A percentile compares a stretch with the other conserved stretches of the same genome.
These are phyloP conservation scores for Geosmithia morbida DNA, from an alignment of 2,329 filamentous ascomycete species.

Conservation along the genomic window DNA sequence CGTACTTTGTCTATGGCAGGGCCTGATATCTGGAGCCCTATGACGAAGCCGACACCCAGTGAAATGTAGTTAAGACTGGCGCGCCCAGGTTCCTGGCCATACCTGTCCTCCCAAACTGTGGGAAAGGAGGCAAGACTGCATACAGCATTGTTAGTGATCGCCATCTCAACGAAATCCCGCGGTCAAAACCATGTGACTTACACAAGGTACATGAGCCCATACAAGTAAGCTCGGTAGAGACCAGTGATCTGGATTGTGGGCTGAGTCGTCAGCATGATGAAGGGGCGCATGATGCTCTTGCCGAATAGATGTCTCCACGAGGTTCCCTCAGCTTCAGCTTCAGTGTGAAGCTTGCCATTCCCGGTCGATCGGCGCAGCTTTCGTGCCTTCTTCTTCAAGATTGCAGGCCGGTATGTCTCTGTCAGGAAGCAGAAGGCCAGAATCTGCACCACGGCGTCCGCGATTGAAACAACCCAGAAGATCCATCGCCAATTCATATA, in stretches of 20 bases:
- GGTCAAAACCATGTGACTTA: constrained; percentile 5
- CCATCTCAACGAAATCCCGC: too few relatives aligned
- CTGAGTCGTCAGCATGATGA: constrained; percentile 32
- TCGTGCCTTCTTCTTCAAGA: constrained; percentile 12
- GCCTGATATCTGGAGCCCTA: constrained; percentile 38
- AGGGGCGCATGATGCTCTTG: constrained; percentile 25
- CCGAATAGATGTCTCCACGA: constrained; percentile 10
- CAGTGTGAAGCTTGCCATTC: constrained; percentile 11
- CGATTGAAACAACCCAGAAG: constrained; percentile 25
- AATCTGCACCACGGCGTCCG: constrained; percentile 17
- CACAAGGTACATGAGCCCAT: constrained; percentile 39
- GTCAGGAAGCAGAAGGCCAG: constrained; percentile 20
- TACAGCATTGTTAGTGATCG: neutral
- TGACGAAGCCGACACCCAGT: constrained; percentile 34
- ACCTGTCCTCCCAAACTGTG: constrained; percentile 28
- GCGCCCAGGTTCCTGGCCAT: constrained; percentile 28
- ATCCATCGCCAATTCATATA: constrained; percentile 27
- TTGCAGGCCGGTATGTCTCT: constrained; percentile 22
- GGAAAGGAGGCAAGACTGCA: constrained; percentile 34
- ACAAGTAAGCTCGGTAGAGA: constrained; percentile 32
- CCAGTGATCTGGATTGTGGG: constrained; percentile 35
- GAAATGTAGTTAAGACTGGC: constrained; percentile 38
- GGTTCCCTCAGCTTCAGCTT: constrained; percentile 11
- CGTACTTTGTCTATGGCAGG: constrained; percentile 18
- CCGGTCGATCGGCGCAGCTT: constrained; percentile 13